Evolutionary conservation across 768 basidiomycete genomes (phyloP).

Genomic region (Vishniacozyma victoriae): DNA sequence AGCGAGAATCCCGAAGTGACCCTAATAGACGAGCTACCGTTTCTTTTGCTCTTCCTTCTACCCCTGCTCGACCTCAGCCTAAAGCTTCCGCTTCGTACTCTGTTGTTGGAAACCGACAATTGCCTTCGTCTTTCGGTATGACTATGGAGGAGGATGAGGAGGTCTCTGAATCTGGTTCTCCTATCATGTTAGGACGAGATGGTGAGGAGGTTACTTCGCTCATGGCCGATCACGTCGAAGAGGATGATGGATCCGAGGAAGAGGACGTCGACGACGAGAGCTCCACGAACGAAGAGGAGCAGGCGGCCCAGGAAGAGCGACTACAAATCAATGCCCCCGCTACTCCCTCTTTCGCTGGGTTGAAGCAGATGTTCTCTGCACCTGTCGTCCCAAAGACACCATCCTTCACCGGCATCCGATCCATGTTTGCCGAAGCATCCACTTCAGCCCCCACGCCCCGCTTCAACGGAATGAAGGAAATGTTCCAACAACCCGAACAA

Average conservation of each 20-base stretch:
- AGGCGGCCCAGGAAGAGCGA: slow-evolving; percentile 3
- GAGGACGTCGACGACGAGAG: neutral
- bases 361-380: slow-evolving; percentile 20
- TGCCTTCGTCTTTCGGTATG: slow-evolving; percentile 7
- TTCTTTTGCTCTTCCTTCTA: slow-evolving; percentile 31
- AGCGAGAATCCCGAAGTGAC: neutral
- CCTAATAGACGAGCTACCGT: slow-evolving; percentile 30
- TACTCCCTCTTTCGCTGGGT: slow-evolving; percentile 30
- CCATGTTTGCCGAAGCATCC: slow-evolving; percentile 12
- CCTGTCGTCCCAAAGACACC: slow-evolving; percentile 16
- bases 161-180: neutral
- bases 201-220: neutral
- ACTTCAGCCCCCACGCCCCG: slow-evolving; percentile 24
- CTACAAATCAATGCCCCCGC: slow-evolving; percentile 18
- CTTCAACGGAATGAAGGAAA: slow-evolving; percentile 25
- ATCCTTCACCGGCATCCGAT: slow-evolving; percentile 18
- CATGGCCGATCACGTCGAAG: slow-evolving; percentile 4
- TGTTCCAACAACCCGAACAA: slow-evolving; percentile 18
- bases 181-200: neutral
- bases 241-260: neutral
- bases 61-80: slow-evolving; percentile 14
- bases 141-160: neutral
- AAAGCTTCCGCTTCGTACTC: slow-evolving; percentile 15
- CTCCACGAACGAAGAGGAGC: neutral
- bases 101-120: slow-evolving; percentile 4